Evolutionary conservation across 768 basidiomycete species (phyloP).

Genomic region (Gelatoporia subvermispora): DNA sequence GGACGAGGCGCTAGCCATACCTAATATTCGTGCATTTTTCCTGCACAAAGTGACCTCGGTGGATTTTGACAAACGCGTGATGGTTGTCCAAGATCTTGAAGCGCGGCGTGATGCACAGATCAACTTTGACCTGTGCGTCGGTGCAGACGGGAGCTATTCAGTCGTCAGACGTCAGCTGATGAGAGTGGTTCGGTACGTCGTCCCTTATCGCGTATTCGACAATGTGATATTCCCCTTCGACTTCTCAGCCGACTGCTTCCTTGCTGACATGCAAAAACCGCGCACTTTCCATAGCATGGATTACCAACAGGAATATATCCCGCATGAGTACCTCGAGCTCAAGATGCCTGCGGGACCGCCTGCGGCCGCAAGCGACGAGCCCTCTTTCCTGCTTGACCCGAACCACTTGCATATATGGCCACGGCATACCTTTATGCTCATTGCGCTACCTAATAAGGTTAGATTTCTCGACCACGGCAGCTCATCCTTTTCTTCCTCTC

Average conservation of each 20-base stretch:
- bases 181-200: slow-evolving; percentile 79
- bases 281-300: slow-evolving; percentile 64
- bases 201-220: slow-evolving; percentile 17
- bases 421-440: slow-evolving; percentile 98
- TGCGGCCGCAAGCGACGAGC: slow-evolving; percentile 47
- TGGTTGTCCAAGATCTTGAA: slow-evolving; percentile 46
- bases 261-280: slow-evolving; percentile 4
- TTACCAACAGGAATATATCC: slow-evolving; percentile 92
- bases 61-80: slow-evolving; percentile 65
- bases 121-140: slow-evolving; percentile 77
- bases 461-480: slow-evolving; percentile 24
- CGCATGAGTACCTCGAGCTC: slow-evolving; percentile 93
- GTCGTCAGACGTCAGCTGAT: slow-evolving; percentile 91
- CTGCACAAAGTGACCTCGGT: slow-evolving; percentile 72
- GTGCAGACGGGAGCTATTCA: slow-evolving; percentile 93
- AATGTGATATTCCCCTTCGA: slow-evolving; percentile 1
- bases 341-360: slow-evolving; percentile 82
- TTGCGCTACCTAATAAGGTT: slow-evolving; percentile 96
- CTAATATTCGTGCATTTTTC: slow-evolving; percentile 70
- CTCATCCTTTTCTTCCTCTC: slow-evolving; percentile 25
- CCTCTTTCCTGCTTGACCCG: slow-evolving; percentile 82
- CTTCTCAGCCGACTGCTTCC: not conserved
- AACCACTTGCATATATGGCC: slow-evolving; percentile 99
- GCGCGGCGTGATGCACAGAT: slow-evolving; percentile 40
- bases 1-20: slow-evolving; percentile 59